phyloP scores from a whole-genome alignment of 2,329 filamentous ascomycete genomes.

The Nectriaceae sp. region DNA sequence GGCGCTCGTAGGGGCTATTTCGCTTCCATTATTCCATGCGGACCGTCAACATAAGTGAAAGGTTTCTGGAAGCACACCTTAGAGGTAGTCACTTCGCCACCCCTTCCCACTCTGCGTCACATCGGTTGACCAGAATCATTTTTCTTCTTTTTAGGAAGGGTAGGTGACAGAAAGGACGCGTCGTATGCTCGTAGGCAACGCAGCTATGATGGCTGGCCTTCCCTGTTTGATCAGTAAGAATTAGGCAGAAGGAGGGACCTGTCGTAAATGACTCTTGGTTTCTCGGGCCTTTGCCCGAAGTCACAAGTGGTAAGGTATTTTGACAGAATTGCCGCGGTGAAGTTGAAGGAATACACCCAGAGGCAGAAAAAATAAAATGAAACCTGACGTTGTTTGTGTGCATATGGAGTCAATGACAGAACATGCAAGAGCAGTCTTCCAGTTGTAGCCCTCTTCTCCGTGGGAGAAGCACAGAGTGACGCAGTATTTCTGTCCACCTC shows the following conservation, averaged over 20 bases:
- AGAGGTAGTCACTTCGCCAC: slow-evolving; percentile 14
- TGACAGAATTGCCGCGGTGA: no score
- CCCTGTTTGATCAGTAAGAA: not conserved
- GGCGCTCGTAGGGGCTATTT: slow-evolving; percentile 2
- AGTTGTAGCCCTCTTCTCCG: no score
- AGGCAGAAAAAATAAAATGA: no score
- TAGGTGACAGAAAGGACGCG: slow-evolving; percentile 6
- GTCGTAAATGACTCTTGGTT: no score
- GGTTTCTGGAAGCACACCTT: slow-evolving; percentile 31
- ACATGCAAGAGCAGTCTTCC: no score
- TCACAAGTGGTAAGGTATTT: no score
- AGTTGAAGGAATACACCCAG: no score
- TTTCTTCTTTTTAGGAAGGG: not conserved
- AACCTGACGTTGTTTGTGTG: no score
- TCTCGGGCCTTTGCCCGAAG: no score
- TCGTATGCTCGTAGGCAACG: no score
- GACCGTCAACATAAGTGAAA: slow-evolving; percentile 7
- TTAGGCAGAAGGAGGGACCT: not conserved
- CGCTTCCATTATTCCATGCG: slow-evolving; percentile 13
- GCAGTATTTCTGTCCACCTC: not conserved
- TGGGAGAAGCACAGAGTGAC: no score
- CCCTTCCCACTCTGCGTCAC: slow-evolving; percentile 20
- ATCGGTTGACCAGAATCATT: slow-evolving; percentile 19
- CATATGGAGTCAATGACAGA: no score
- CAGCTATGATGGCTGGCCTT: not conserved